Conservation (phyloP, 352 stramenopile genomes). For the Pythium coloratum region DNA sequence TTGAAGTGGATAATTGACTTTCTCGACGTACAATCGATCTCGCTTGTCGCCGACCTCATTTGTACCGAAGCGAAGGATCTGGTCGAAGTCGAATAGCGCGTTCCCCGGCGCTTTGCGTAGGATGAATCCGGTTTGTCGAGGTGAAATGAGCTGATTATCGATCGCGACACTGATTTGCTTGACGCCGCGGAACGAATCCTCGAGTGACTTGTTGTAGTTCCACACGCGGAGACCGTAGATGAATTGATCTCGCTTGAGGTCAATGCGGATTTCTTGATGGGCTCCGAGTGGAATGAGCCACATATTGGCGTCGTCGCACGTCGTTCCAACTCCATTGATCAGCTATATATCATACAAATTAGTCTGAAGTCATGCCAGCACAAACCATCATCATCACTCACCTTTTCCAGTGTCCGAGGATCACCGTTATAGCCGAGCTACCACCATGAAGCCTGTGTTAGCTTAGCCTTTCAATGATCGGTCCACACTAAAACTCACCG, state of each 20-base stretch:
- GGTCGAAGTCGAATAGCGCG: slow-evolving; percentile 68
- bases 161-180: slow-evolving; percentile 58
- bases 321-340: slow-evolving; percentile 77
- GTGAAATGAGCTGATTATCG: slow-evolving; percentile 54
- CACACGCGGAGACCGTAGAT: slow-evolving; percentile 71
- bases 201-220: slow-evolving; percentile 84
- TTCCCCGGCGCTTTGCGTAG: slow-evolving; percentile 81
- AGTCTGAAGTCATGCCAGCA: background rate
- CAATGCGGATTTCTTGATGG: slow-evolving; percentile 50
- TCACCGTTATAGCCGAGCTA: slow-evolving; percentile 76
- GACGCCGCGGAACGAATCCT: slow-evolving; percentile 68
- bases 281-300: slow-evolving; percentile 82
- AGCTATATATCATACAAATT: slow-evolving; percentile 36
- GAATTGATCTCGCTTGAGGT: slow-evolving; percentile 51
- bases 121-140: slow-evolving; percentile 52
- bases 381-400: slow-evolving; percentile 17
- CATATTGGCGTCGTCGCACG: slow-evolving; percentile 89
- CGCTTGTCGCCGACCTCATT: slow-evolving; percentile 16
- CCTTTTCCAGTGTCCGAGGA: slow-evolving; percentile 87
- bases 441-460: slow-evolving; percentile 5
- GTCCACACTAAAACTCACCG: slow-evolving; percentile 37
- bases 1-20: slow-evolving; percentile 44
- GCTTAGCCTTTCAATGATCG: background rate
- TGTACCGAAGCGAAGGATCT: slow-evolving; percentile 52
- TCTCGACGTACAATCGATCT: slow-evolving; percentile 33